Evolutionary conservation across 2,329 filamentous ascomycete species (phyloP).

Genomic region (Fusarium sp.): DNA sequence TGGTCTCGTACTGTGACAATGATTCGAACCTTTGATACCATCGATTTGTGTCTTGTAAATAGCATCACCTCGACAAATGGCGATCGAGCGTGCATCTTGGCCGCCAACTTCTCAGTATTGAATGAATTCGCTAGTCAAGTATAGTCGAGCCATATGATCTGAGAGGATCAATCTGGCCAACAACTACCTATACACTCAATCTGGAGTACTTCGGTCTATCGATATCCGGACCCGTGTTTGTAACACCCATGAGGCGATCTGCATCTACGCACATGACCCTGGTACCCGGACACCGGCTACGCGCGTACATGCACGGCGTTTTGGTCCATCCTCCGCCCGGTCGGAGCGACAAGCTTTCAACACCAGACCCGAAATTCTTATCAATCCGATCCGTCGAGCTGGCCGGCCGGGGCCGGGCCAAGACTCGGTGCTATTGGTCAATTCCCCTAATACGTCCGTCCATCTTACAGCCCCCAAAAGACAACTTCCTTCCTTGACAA

Average conservation of each 20-base stretch:
- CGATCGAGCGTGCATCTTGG: background rate
- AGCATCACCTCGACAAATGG: background rate
- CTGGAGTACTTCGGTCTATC: background rate
- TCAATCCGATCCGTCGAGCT: constrained; percentile 19
- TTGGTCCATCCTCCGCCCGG: constrained; percentile 6
- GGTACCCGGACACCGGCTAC: background rate
- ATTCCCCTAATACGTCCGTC: background rate
- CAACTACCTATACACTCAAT: background rate
- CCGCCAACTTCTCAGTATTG: background rate
- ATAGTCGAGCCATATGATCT: background rate
- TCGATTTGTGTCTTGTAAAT: background rate
- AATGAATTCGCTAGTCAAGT: background rate
- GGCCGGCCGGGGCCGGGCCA: constrained; percentile 29
- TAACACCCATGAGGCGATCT: constrained; percentile 2
- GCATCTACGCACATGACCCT: constrained; percentile 2
- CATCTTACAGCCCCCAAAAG: constrained; percentile 5
- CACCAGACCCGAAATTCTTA: constrained; percentile 11
- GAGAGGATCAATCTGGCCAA: background rate
- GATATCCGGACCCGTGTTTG: background rate
- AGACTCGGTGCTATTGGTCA: constrained; percentile 32
- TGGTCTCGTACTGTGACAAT: background rate
- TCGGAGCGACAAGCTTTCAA: background rate
- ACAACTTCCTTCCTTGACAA: constrained; percentile 17
- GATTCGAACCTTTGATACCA: background rate
- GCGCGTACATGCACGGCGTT: constrained; percentile 1